Evolutionary conservation across 805 yeast species (phyloP), one percentile per base, ranked within the genome.

Genomic region (Ogataea polymorpha): DNA sequence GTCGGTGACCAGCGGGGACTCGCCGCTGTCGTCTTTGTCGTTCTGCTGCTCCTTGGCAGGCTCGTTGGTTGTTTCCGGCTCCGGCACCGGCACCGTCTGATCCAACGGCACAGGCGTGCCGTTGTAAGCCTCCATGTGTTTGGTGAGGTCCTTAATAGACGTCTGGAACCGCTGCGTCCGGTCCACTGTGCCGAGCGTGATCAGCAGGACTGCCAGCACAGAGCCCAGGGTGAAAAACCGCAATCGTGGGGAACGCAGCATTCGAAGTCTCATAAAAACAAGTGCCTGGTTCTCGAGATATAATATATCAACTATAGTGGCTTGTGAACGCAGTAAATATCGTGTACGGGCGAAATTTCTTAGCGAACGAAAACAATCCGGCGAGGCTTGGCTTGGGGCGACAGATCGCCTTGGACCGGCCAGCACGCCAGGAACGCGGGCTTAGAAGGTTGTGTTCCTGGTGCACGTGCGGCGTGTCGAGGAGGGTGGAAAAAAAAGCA

Each of bases 71-170:
- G 23, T 11, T 9, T 17, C 13, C 10, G 23, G 25, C 18, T n/a
- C 23, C 14, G 35, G 17, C 10, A 10, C 2, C 9, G 3, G 3
- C 21, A 9, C 3, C 21, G 21, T 6, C 21, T 7, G 9, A 8
- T 20, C 21, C 21, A 20, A 10, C 21, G 21, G 2, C 8, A 20
- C 21, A 7, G 14, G 20, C 12, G 44, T 28, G 13, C 39, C 32
- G 23, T 44, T 44, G 26, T 26, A 32, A 14, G 39, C 36, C 32
- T 36, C 32, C n/a, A 44, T 27, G 16, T 44, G 44, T 23, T 36
- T 35, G n/a, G 17, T 14, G n/a, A 36, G 12, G 13, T 36, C 39
- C 21, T 4, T 12, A 14, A 44, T n/a, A 18, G 45, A 35, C 4
- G 21, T 35, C 17, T 39, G 43, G 15, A 44, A 9, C 30, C 35